Evolutionary conservation across 106 monocot genomes (phyloP), one percentile per base, ranked within the genome.

Genomic region (Vanilla planifolia): DNA sequence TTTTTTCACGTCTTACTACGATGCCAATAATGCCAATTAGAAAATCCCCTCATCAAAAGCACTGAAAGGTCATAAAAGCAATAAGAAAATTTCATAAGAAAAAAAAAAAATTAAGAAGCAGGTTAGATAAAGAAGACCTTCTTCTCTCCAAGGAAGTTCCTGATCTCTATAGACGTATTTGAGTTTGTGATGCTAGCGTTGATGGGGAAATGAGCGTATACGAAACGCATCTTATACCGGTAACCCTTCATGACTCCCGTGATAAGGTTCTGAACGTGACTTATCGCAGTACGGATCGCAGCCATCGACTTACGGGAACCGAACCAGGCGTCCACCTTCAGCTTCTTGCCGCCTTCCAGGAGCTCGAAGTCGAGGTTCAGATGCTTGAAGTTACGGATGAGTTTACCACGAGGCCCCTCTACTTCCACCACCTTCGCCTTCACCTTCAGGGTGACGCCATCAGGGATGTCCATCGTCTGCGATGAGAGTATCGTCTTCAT

Each of bases 91-190:
- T n/a, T n/a, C n/a, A n/a, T n/a, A n/a, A n/a, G n/a, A n/a, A n/a
- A n/a, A n/a, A n/a, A n/a, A n/a, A n/a, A n/a, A n/a, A n/a, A n/a
- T n/a, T n/a, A n/a, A n/a, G n/a, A n/a, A n/a, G n/a, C n/a, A n/a
- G n/a, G n/a, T n/a, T n/a, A n/a, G n/a, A n/a, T n/a, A n/a, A n/a
- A 23, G 24, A 2, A 30, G 16, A 86, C 86, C 86, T 76, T 83
- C 61, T 88, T 88, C 79, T 88, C 88, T 9, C 88, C 88, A 16
- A 88, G 75, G 61, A 82, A 87, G 62, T 87, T 87, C 16, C 86
- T 52, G 79, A 82, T 83, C 75, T 83, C 88, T 63, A 88, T 79
- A 24, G 53, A 16, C 15, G 46, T 47, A 62, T 40, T 77, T 42
- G 59, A 35, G 71, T 66, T 75, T 30, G 45, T 55, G 42, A 80